Conservation (phyloP, 495 filamentous ascomycete genomes). For the Aeminium ludgeri region DNA sequence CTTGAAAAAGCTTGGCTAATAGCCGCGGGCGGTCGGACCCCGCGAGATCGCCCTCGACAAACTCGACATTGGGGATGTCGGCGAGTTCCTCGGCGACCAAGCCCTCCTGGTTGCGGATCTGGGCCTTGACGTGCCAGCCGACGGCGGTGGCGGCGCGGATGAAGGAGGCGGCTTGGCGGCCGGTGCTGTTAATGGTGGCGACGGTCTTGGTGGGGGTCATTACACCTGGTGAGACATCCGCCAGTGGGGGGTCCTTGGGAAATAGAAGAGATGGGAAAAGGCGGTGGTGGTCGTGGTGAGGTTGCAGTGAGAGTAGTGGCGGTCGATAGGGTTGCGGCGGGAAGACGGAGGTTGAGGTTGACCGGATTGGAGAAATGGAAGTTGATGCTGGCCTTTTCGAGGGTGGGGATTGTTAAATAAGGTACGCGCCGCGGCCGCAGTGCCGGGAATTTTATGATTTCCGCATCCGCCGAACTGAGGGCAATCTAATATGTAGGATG, state of each 20-base stretch:
- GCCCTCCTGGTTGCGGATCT: constrained; percentile 66
- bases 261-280: neutral
- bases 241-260: neutral
- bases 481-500: too few species aligned
- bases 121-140: constrained; percentile 77
- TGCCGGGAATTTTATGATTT: too few species aligned
- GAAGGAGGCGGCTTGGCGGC: constrained; percentile 83
- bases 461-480: too few species aligned
- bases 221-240: constrained; percentile 2
- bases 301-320: too few species aligned
- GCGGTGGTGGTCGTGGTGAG: neutral
- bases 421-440: neutral
- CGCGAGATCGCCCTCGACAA: constrained; percentile 59
- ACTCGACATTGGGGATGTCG: constrained; percentile 63
- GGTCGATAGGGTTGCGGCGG: neutral
- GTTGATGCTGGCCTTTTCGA: neutral
- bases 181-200: constrained; percentile 81
- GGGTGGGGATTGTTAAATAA: constrained; percentile 4
- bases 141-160: constrained; percentile 83
- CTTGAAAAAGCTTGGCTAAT: constrained; percentile 61
- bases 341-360: neutral
- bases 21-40: constrained; percentile 43
- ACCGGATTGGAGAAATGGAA: neutral
- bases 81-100: constrained; percentile 70
- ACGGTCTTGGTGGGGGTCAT: constrained; percentile 52